Evolutionary conservation across 495 filamentous ascomycete genomes (phyloP).

Genomic region (Thermochaetoides thermophila): DNA sequence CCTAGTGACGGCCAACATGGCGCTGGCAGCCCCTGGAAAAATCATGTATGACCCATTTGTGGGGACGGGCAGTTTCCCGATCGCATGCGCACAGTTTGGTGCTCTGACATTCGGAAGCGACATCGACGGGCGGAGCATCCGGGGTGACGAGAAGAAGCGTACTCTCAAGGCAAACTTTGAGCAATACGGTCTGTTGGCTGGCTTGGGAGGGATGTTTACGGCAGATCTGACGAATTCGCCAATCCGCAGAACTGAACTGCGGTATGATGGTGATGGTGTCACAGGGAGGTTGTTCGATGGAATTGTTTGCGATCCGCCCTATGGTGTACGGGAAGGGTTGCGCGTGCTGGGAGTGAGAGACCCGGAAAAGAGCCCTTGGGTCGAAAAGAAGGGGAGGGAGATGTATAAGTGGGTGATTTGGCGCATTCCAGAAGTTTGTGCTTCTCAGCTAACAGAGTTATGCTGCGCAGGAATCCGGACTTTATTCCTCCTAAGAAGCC

Average conservation of each 20-base stretch:
- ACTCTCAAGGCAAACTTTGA: slow-evolving; percentile 61
- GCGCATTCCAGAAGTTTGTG: too few species aligned
- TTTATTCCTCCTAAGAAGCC: slow-evolving; percentile 83
- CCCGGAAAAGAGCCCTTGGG: slow-evolving; percentile 41
- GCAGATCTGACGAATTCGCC: slow-evolving; percentile 86
- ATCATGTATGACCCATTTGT: slow-evolving; percentile 89
- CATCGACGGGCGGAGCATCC: slow-evolving; percentile 78
- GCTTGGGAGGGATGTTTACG: slow-evolving; percentile 62
- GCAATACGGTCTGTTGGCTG: slow-evolving; percentile 56
- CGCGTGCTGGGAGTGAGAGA: slow-evolving; percentile 70
- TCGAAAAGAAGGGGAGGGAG: slow-evolving; percentile 53
- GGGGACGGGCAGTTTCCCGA: slow-evolving; percentile 79
- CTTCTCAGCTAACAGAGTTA: too few species aligned
- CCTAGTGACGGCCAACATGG: slow-evolving; percentile 83
- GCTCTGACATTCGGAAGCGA: slow-evolving; percentile 69
- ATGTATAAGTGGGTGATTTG: slow-evolving; percentile 55
- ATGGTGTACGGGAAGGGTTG: slow-evolving; percentile 89
- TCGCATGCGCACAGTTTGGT: slow-evolving; percentile 81
- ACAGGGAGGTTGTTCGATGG: slow-evolving; percentile 56
- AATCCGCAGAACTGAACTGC: slow-evolving; percentile 30
- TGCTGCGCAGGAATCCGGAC: slow-evolving; percentile 52
- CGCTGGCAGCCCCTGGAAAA: slow-evolving; percentile 65
- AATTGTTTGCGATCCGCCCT: slow-evolving; percentile 93
- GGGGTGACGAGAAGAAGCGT: slow-evolving; percentile 42
- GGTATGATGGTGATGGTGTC: slow-evolving; percentile 8